Evolutionary conservation across 2,329 filamentous ascomycete species (phyloP).

Genomic region (Fusarium sp.): DNA sequence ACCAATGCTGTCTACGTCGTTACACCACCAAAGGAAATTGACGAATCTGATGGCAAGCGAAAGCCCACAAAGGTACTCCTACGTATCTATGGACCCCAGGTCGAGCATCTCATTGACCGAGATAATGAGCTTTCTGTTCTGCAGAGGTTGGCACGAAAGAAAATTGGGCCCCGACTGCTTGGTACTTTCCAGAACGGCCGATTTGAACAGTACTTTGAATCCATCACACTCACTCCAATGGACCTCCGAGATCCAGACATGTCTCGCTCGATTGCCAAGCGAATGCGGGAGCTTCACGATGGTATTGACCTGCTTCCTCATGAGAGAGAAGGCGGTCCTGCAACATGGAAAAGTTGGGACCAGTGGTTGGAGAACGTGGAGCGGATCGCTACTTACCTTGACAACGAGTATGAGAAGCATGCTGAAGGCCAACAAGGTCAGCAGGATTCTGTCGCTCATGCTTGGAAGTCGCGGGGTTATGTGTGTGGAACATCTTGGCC

Average conservation of each 20-base stretch:
- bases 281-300: conserved; percentile 95
- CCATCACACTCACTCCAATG: conserved; percentile 78
- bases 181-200: conserved; percentile 95
- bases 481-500: conserved; percentile 88
- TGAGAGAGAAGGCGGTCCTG: conserved; percentile 82
- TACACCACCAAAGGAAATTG: conserved; percentile 76
- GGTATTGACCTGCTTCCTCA: conserved; percentile 86
- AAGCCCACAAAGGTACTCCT: conserved; percentile 78
- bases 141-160: conserved; percentile 86
- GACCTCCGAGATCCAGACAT: conserved; percentile 85
- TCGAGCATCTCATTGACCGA: conserved; percentile 94
- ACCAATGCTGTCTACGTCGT: conserved; percentile 98
- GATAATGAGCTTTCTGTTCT: conserved; percentile 90
- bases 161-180: conserved; percentile 89
- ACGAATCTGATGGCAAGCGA: conserved; percentile 55
- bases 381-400: conserved; percentile 67
- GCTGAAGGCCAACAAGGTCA: conserved; percentile 28
- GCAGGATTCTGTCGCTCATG: conserved; percentile 50
- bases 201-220: conserved; percentile 94
- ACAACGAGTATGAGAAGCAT: conserved; percentile 67
- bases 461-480: conserved; percentile 77
- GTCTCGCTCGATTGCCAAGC: conserved; percentile 93
- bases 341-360: conserved; percentile 94
- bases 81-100: conserved; percentile 93
- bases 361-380: conserved; percentile 80